Percentiles rank a stretch among this genome's conserved stretches.
Conservation (phyloP, 805 yeast species). For the Saccharomyces paradoxus region DNA sequence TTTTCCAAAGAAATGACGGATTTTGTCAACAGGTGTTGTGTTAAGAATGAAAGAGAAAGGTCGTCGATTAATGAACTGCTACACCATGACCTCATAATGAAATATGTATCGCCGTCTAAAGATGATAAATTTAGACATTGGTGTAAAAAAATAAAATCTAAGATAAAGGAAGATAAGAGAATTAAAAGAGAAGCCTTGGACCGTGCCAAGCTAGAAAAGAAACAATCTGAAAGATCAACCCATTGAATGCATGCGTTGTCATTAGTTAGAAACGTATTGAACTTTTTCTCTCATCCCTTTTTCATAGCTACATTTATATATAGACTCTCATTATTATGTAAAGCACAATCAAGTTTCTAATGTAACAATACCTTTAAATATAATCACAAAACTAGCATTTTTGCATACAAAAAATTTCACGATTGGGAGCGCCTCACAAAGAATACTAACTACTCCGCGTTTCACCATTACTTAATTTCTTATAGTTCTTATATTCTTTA, state of each 20-base stretch:
- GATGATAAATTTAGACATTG: conserved; percentile 34
- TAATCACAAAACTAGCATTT: neutral
- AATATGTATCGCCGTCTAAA: conserved; percentile 28
- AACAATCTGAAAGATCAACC: conserved; percentile 18
- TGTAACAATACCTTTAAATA: neutral
- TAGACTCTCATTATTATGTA: conserved; percentile 4
- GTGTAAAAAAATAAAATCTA: conserved; percentile 33
- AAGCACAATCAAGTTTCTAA: neutral
- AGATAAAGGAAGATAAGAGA: conserved; percentile 27
- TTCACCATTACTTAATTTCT: conserved; percentile 4
- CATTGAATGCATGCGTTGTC: conserved; percentile 9
- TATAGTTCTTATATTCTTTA: conserved; percentile 13
- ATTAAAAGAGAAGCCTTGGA: conserved; percentile 27
- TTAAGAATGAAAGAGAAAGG: conserved; percentile 59
- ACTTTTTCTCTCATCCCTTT: neutral
- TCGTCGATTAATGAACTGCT: conserved; percentile 68
- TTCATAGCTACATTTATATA: neutral
- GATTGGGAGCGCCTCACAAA: neutral
- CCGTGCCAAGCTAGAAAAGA: conserved; percentile 23
- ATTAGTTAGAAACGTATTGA: neutral
- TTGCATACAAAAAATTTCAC: neutral
- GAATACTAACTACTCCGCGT: neutral
- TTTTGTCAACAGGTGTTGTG: conserved; percentile 67
- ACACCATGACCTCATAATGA: conserved; percentile 29
- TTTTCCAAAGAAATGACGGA: conserved; percentile 44